These are phyloP conservation scores for Arctium lappa DNA, from an alignment of 129 eudicot species.

Conservation along the genomic window DNA sequence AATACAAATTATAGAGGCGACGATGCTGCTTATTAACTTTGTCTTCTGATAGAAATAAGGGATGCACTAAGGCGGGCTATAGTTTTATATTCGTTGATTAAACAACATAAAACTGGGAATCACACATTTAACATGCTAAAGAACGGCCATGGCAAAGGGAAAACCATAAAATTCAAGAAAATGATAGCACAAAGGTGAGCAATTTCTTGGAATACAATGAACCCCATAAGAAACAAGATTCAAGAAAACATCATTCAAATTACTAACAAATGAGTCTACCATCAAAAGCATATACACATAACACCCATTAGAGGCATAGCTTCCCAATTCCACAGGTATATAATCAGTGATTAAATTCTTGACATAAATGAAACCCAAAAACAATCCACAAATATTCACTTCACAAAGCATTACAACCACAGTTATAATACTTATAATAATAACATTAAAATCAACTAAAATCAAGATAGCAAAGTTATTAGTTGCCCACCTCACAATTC, in stretches of 20 bases:
- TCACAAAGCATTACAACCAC: background rate
- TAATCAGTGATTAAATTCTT: background rate
- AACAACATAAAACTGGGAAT: too few species aligned
- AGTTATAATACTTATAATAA: background rate
- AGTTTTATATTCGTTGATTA: too few species aligned
- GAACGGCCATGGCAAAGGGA: too few species aligned
- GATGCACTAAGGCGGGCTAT: too few species aligned
- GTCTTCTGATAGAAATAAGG: too few species aligned
- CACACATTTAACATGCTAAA: too few species aligned
- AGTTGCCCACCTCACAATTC: background rate
- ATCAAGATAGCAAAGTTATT: conserved; percentile 9
- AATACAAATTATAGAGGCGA: too few species aligned
- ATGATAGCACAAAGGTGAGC: background rate
- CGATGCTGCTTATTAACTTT: too few species aligned
- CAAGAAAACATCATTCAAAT: conserved; percentile 2
- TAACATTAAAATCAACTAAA: conserved; percentile 8
- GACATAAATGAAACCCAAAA: background rate
- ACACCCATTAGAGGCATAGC: background rate
- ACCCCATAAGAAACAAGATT: background rate
- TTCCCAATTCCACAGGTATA: background rate
- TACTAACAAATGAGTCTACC: background rate
- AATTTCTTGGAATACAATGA: background rate
- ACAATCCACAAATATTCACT: background rate
- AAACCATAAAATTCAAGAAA: too few species aligned
- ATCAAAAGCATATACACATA: conserved; percentile 5